phyloP scores from a whole-genome alignment of 2,329 filamentous ascomycete species.

The Stagonosporopsis chrysanthemi region DNA sequence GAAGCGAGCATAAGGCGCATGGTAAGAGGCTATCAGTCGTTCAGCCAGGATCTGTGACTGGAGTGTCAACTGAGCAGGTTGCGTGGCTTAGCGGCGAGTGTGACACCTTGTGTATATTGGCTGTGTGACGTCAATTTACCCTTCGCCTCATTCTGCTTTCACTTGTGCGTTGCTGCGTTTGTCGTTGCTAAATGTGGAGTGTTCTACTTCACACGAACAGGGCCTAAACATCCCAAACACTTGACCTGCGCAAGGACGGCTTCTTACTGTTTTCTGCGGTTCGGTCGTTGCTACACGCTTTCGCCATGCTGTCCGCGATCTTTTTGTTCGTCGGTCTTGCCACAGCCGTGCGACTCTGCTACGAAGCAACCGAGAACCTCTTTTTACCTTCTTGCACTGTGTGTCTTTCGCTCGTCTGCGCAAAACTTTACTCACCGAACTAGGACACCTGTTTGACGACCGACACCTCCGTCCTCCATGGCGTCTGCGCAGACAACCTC shows the following conservation, averaged over 20 bases:
- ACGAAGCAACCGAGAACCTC: background rate
- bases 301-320: background rate
- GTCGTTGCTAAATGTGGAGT: background rate
- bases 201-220: background rate
- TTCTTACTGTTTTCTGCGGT: background rate
- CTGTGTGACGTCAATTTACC: background rate
- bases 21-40: too few relatives aligned
- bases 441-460: background rate
- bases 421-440: background rate
- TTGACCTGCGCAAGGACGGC: too few relatives aligned
- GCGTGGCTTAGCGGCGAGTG: background rate
- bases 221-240: background rate
- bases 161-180: background rate
- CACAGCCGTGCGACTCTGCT: background rate
- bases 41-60: background rate
- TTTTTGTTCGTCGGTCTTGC: background rate
- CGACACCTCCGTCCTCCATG: background rate
- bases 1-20: background rate
- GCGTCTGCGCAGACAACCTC: slow-evolving; percentile 8
- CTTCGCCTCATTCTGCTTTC: background rate
- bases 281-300: too few relatives aligned
- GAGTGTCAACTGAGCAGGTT: background rate
- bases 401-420: background rate
- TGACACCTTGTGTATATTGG: background rate
- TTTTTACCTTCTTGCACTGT: background rate